Evolutionary conservation across 2,329 filamentous ascomycete genomes (phyloP), one percentile per base, ranked within the genome.

Genomic region (Verticillium isaacii): DNA sequence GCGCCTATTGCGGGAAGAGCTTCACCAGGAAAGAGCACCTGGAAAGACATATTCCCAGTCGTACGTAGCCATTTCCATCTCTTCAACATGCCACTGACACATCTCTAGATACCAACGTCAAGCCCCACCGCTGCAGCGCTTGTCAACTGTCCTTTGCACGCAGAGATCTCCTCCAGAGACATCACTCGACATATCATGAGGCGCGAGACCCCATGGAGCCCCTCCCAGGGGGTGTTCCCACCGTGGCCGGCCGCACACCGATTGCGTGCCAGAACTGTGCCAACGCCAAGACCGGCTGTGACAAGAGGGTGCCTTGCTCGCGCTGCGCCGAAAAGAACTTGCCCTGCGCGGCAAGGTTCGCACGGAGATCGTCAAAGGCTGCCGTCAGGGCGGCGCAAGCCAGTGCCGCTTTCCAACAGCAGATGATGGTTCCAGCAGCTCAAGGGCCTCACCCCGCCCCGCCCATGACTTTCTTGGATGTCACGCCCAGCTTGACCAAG

Each of bases 1-100:
- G 82, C 66, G 75, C 81, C 19, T 84, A 84, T 67, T 85, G 82
- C 67, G 82, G 82, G 61, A 83, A 81, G 72, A 74, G 72, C 67
- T 85, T 85, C 70, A 83, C 80, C 58, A 77, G 82, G 66, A 84
- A 84, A 68, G 82, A 85, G 66, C 82, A 85, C 68, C 70, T 84
- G n/a, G 82, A 85, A 66, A 78, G 82, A 65, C 82, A 84, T 63
- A 77, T 85, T 50, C 80, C 81, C 11, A 80, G 70, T 60, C 82
- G 82, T 84, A 68, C 73, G 81, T 72, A 39, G 9, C 32, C 56
- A 17, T 34, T 23, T 58, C 57, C 5, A 37, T 8, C 17, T 19
- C 11, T n/a, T 14, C 23, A n/a, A 6, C 34, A 57, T 54, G 60
- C 66, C 71, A 39, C 69, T 61, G 5, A 37, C 7, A 39, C 9